phyloP scores from a whole-genome alignment of 2,329 filamentous ascomycete genomes.

The Dactylellina parvicollis region DNA sequence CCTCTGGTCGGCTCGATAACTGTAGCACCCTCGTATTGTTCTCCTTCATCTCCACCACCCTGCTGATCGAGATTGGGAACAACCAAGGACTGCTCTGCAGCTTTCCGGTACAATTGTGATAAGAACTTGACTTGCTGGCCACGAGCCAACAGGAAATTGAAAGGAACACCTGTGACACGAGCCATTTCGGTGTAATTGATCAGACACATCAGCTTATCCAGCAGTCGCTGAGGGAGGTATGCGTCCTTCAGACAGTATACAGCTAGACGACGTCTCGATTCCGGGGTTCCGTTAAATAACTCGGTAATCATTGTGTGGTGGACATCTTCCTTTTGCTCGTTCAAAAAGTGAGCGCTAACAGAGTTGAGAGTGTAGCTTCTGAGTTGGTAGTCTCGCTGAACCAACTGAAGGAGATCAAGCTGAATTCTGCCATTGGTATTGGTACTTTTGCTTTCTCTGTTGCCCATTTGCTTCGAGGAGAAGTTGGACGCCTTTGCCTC shows the following conservation, averaged over 20 bases:
- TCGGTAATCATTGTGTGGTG: conserved; percentile 99
- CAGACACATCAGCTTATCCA: conserved; percentile 98
- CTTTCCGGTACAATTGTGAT: conserved; percentile 95
- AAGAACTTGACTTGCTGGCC: conserved; percentile 98
- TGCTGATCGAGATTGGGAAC: conserved; percentile 81
- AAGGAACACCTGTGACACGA: conserved; percentile 96
- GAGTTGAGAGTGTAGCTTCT: conserved; percentile 98
- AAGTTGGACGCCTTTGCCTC: conserved; percentile 82
- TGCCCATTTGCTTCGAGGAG: conserved; percentile 98
- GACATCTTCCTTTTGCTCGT: conserved; percentile 98
- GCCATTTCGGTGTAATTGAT: conserved; percentile 99
- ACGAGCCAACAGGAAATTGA: conserved; percentile 89
- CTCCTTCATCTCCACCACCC: conserved; percentile 71
- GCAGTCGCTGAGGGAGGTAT: conserved; percentile 88
- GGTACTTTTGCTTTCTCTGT: conserved; percentile 89
- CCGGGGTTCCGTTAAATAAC: conserved; percentile 92
- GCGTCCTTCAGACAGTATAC: conserved; percentile 98
- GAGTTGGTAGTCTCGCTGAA: conserved; percentile 93
- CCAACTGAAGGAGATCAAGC: conserved; percentile 89
- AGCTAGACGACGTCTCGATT: conserved; percentile 87
- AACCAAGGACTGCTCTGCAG: conserved; percentile 89
- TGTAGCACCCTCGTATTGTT: conserved; percentile 96
- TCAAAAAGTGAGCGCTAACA: conserved; percentile 91
- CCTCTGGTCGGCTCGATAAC: conserved; percentile 94
- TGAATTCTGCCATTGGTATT: conserved; percentile 95